Percentiles rank a stretch among this genome's conserved stretches.
These are phyloP conservation scores for Viola odorata DNA, from an alignment of 345 rosid genomes.

Conservation along the genomic window DNA sequence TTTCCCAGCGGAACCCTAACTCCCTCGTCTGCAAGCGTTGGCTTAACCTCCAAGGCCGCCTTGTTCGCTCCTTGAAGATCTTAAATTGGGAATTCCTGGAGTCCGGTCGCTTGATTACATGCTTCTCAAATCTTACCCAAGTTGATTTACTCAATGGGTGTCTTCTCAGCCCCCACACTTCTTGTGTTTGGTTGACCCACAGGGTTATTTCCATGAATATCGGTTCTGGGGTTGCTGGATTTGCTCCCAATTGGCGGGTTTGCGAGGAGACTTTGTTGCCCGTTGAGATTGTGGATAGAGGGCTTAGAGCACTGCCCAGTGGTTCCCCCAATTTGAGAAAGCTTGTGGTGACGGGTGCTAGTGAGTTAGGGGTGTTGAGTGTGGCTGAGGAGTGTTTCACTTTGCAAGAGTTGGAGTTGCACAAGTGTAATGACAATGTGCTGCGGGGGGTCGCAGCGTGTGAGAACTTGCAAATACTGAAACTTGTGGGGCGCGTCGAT, in stretches of 20 bases:
- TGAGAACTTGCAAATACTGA: constrained; percentile 80
- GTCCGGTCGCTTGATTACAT: constrained; percentile 21
- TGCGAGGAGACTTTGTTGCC: constrained; percentile 55
- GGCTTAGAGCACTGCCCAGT: constrained; percentile 15
- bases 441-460: constrained; percentile 72
- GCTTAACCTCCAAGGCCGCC: constrained; percentile 33
- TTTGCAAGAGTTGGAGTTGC: constrained; percentile 78
- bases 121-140: constrained; percentile 24
- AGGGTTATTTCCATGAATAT: constrained; percentile 13
- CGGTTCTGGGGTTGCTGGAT: constrained; percentile 16
- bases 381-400: constrained; percentile 68
- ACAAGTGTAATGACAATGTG: constrained; percentile 26
- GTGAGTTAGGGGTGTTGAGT: constrained; percentile 67
- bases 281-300: constrained; percentile 37
- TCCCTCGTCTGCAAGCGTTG: constrained; percentile 30
- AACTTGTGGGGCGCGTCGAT: constrained; percentile 58
- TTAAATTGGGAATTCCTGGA: constrained; percentile 28
- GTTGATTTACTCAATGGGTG: constrained; percentile 26
- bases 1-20: constrained; percentile 15
- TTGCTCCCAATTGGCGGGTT: constrained; percentile 14
- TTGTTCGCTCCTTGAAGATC: constrained; percentile 23
- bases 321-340: constrained; percentile 54
- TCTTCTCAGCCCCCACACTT: constrained; percentile 11
- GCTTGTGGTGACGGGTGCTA: constrained; percentile 63
- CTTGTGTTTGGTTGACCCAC: constrained; percentile 20